Base-by-base conservation (phyloP, 108 stramenopile species). In the Cyclostephanos tholiformis region DNA sequence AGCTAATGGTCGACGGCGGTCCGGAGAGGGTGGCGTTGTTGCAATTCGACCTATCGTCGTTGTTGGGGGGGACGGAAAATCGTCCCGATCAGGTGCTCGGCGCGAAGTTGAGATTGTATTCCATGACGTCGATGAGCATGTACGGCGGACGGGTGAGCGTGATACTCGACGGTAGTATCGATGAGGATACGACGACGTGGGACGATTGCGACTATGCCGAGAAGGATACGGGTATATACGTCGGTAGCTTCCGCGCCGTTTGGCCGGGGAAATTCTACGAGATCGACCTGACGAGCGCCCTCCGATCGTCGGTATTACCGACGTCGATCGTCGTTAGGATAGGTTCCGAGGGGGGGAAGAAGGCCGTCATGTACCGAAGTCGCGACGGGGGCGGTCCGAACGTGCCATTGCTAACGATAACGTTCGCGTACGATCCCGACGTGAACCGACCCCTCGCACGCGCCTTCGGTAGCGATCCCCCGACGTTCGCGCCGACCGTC, bases 341-440 rank as follows among this genome's bases (percentile, higher is more conserved):
- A 6, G 32, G 41, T 30, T 79, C 77, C 12, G 66, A 71, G 44
- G 17, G 51, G 46, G 17, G 51, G 9, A 2, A 12, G 16, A 65
- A 67, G 35, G 77, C 71, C 19, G 77, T 79, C 13, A 67, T 58
- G 71, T 79, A 72, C 55, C 65, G 77, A 4, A 65, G 69, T 9
- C 71, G 56, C 6, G 71, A 49, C 17, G 71, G 77, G 6, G 30
- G 36, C 38, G 35, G 27, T 17, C 63, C 25, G 6, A 70, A 77
- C 57, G 77, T 65, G 2, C 77, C 77, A 0, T 17, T 14, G 4
- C 71, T 72, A 1, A 56, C 66, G 7, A n/a, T 79, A 5, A 55
- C 46, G 12, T 61, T 79, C 35, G 77, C 77, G 36, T 72, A 71
- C 53, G 64, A 79, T 10, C 71, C 77, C 16, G 25, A 30, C n/a